These are phyloP conservation scores for Xerocomellus amylosporus DNA, from an alignment of 768 basidiomycete genomes.

Conservation along the genomic window DNA sequence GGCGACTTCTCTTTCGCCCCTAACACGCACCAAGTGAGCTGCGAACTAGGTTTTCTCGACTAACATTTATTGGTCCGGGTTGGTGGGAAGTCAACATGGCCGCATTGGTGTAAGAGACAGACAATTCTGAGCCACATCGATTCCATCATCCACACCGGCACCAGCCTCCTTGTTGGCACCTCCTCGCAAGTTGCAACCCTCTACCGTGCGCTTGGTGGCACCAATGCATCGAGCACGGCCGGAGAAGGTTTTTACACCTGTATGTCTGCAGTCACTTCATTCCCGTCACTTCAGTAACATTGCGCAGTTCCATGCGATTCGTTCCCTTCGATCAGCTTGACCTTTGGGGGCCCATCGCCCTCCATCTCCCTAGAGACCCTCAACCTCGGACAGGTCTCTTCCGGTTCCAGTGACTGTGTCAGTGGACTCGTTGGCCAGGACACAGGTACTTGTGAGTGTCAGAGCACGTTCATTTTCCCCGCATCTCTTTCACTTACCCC, in stretches of 20 bases:
- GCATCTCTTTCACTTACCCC: too few relatives aligned
- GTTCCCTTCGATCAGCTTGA: constrained; percentile 31
- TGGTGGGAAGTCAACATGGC: constrained; percentile 23
- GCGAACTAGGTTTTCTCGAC: not conserved
- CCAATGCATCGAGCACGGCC: constrained; percentile 12
- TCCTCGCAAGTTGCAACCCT: constrained; percentile 14
- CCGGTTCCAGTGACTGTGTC: constrained; percentile 28
- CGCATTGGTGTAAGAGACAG: not conserved
- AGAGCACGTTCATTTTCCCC: too few relatives aligned
- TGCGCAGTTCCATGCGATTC: constrained; percentile 30
- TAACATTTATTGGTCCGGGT: constrained; percentile 4
- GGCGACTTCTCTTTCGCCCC: constrained; percentile 40
- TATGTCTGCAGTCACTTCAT: constrained; percentile 13
- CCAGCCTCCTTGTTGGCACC: constrained; percentile 8
- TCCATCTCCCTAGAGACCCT: constrained; percentile 29
- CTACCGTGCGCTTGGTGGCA: constrained; percentile 26
- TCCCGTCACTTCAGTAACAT: not conserved
- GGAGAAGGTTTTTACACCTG: constrained; percentile 35
- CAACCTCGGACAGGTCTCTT: constrained; percentile 36
- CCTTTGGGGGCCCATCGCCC: constrained; percentile 38
- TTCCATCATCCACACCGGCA: constrained; percentile 25
- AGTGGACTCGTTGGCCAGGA: constrained; percentile 27
- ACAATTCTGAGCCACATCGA: constrained; percentile 5
- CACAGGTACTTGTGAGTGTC: not conserved
- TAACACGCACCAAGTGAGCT: constrained; percentile 9